Conservation (phyloP, 306 rosid species). For the Phaseolus lunatus region DNA sequence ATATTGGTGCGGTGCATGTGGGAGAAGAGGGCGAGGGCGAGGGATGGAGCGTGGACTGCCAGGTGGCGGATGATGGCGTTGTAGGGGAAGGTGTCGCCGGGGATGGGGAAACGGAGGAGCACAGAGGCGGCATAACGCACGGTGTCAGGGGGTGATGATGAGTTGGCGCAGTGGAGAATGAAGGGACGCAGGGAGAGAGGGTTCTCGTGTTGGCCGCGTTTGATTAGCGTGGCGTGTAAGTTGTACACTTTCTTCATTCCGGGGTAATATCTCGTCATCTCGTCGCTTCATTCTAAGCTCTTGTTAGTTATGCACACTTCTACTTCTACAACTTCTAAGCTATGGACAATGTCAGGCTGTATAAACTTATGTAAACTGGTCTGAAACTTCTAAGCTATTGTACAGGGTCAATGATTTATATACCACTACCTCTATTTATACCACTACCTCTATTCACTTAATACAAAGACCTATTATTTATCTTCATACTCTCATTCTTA, state of each 20-base stretch:
- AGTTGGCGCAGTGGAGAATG: constrained; percentile 49
- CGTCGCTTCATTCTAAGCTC: background rate
- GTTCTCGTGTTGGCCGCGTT: constrained; percentile 51
- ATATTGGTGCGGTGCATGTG: constrained; percentile 54
- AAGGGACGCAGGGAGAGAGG: constrained; percentile 51
- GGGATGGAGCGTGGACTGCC: constrained; percentile 51
- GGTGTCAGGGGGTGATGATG: constrained; percentile 46
- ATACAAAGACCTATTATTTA: too few relatives aligned
- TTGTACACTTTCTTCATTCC: constrained; percentile 57
- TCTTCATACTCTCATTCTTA: too few relatives aligned
- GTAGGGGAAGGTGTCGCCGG: constrained; percentile 51
- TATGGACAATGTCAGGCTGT: too few relatives aligned
- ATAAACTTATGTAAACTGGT: too few relatives aligned
- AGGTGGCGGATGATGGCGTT: constrained; percentile 58
- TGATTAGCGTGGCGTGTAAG: constrained; percentile 60
- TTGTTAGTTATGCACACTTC: too few relatives aligned
- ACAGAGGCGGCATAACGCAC: constrained; percentile 56
- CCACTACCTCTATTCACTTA: too few relatives aligned
- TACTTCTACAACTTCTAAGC: background rate
- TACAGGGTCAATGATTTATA: too few relatives aligned
- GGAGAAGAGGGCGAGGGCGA: constrained; percentile 52
- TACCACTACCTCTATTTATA: too few relatives aligned
- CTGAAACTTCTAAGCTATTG: too few relatives aligned
- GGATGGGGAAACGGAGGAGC: constrained; percentile 47
- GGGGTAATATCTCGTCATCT: background rate